Evolutionary conservation across 768 basidiomycete genomes (phyloP).

Genomic region (Boletus rubroflammeus): DNA sequence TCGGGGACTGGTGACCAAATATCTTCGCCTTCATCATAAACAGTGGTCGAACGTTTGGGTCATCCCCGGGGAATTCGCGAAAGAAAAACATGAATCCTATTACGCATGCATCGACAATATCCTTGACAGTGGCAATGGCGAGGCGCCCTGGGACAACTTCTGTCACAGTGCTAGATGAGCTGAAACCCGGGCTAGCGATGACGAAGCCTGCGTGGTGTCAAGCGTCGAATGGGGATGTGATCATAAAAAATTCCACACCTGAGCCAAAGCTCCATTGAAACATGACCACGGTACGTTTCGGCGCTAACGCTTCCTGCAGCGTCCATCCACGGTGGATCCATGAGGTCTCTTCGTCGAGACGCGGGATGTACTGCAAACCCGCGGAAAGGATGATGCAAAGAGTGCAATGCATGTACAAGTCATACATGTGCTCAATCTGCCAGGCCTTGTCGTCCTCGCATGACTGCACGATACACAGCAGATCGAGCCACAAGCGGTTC

Average conservation of each 20-base stretch:
- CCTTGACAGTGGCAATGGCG: background rate
- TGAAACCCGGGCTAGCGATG: background rate
- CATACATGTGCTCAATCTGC: background rate
- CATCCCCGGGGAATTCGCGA: background rate
- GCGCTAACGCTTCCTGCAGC: background rate
- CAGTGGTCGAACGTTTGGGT: background rate
- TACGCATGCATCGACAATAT: slow-evolving; percentile 1
- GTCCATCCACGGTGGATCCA: slow-evolving; percentile 1
- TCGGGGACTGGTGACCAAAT: background rate
- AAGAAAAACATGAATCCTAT: background rate
- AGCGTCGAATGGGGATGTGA: background rate
- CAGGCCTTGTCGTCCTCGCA: background rate
- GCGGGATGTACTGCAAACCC: background rate
- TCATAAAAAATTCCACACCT: background rate
- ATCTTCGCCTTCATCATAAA: background rate
- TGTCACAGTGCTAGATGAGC: background rate
- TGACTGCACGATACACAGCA: background rate
- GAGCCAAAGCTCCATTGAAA: slow-evolving; percentile 1
- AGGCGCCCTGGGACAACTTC: background rate
- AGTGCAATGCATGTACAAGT: background rate
- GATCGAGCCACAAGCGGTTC: background rate
- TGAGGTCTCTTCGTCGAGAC: background rate
- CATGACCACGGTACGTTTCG: background rate
- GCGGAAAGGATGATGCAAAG: background rate
- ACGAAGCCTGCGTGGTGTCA: background rate